Evolutionary conservation across 257 asterid genomes (phyloP).

Genomic region (Verbascum thapsus): DNA sequence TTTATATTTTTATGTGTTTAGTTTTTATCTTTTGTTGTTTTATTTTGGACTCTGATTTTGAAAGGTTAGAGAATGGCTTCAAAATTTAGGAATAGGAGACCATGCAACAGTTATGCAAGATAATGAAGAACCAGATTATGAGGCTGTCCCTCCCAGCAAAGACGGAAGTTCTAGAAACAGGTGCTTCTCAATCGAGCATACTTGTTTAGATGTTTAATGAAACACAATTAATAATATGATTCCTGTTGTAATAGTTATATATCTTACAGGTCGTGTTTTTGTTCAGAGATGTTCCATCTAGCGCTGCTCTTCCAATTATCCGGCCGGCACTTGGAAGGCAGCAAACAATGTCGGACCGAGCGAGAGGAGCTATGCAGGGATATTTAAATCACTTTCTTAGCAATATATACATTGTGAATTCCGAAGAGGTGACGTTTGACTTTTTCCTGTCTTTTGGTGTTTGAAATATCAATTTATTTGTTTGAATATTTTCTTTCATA

Average conservation of each 20-base stretch:
- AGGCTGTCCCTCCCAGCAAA: slow-evolving; percentile 44
- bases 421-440: slow-evolving; percentile 53
- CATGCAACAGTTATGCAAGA: slow-evolving; percentile 51
- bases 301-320: slow-evolving; percentile 68
- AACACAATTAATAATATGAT: slow-evolving; percentile 33
- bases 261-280: slow-evolving; percentile 72
- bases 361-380: slow-evolving; percentile 70
- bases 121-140: slow-evolving; percentile 61
- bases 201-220: slow-evolving; percentile 30
- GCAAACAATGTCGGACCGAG: slow-evolving; percentile 58
- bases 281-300: slow-evolving; percentile 81
- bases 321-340: slow-evolving; percentile 71
- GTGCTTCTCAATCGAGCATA: slow-evolving; percentile 36
- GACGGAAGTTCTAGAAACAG: slow-evolving; percentile 61
- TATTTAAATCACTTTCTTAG: slow-evolving; percentile 67
- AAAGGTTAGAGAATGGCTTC: slow-evolving; percentile 74
- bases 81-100: slow-evolving; percentile 64
- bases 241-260: slow-evolving; percentile 49
- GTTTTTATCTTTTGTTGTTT: slow-evolving; percentile 12
- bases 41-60: slow-evolving; percentile 33
- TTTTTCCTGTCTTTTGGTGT: background rate
- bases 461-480: background rate
- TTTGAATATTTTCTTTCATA: background rate
- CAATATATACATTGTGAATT: slow-evolving; percentile 63
- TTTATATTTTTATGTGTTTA: slow-evolving; percentile 10